phyloP scores from a whole-genome alignment of 352 stramenopile species.

The Phytophthora tentaculata region DNA sequence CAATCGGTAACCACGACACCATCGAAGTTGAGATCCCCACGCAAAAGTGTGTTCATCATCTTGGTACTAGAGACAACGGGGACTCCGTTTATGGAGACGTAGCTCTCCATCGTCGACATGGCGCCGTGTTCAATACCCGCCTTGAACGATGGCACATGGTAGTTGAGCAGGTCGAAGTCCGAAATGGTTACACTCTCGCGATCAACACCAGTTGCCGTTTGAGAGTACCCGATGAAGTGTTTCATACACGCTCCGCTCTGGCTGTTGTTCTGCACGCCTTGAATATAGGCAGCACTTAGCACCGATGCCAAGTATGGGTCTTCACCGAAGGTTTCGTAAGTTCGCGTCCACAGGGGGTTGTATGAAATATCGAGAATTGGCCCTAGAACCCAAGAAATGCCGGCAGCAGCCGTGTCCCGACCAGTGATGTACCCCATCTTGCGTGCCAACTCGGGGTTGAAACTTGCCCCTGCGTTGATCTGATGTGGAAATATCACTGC shows the following conservation, averaged over 20 bases:
- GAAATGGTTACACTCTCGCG: constrained; percentile 72
- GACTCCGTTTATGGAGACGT: constrained; percentile 89
- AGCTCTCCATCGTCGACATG: constrained; percentile 92
- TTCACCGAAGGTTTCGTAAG: constrained; percentile 94
- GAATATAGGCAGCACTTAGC: constrained; percentile 72
- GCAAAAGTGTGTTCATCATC: constrained; percentile 72
- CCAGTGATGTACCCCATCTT: constrained; percentile 72
- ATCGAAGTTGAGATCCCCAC: constrained; percentile 76
- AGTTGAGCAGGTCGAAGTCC: constrained; percentile 78
- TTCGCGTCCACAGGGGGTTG: constrained; percentile 84
- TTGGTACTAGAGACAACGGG: constrained; percentile 80
- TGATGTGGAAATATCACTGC: constrained; percentile 88
- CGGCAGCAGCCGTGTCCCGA: constrained; percentile 82
- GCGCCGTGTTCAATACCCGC: constrained; percentile 72
- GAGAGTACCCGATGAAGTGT: constrained; percentile 85
- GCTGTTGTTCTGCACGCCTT: constrained; percentile 77
- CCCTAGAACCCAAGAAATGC: constrained; percentile 88
- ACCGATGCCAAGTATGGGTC: constrained; percentile 74
- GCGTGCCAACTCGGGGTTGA: constrained; percentile 72
- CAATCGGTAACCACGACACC: constrained; percentile 91
- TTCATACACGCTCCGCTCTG: constrained; percentile 84
- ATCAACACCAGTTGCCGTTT: constrained; percentile 76
- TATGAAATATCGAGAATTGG: constrained; percentile 85
- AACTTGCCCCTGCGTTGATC: constrained; percentile 87
- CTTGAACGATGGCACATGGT: constrained; percentile 78